Evolutionary conservation across 2,329 filamentous ascomycete species (phyloP).

Genomic region (Xylaria sp.): DNA sequence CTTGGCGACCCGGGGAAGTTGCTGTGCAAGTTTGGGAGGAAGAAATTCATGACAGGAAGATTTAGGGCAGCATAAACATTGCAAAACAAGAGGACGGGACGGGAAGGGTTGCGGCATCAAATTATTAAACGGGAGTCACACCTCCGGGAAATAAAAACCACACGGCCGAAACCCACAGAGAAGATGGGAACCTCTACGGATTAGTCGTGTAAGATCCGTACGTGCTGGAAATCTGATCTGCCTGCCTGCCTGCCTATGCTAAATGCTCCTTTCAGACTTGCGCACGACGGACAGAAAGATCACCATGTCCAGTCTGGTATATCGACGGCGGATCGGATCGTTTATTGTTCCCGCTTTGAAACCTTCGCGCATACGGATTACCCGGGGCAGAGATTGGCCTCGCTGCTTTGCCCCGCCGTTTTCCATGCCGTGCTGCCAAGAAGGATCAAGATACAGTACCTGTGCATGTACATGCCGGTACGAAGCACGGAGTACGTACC

Average conservation of each 20-base stretch:
- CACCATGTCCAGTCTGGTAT: not conserved
- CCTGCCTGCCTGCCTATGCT: not conserved
- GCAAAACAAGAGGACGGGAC: not conserved
- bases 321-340: conserved; percentile 14
- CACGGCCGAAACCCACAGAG: conserved; percentile 1
- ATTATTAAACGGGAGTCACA: conserved; percentile 9
- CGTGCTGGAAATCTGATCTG: not conserved
- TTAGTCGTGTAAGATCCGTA: not conserved
- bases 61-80: not conserved
- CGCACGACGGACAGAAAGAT: not conserved
- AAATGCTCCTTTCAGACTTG: not conserved
- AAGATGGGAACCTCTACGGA: not conserved
- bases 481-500: not conserved
- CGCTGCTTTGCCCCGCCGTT: conserved; percentile 16
- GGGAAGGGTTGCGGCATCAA: not conserved
- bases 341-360: conserved; percentile 17
- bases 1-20: conserved; percentile 3
- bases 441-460: not conserved
- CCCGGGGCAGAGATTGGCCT: not conserved
- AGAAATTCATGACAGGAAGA: not conserved
- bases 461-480: not conserved
- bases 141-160: not conserved
- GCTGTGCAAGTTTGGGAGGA: conserved; percentile 3
- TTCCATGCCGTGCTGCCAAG: conserved; percentile 14
- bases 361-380: conserved; percentile 1